These are phyloP conservation scores for Tympanopsis confertula DNA, from an alignment of 2,329 filamentous ascomycete species.

Conservation along the genomic window DNA sequence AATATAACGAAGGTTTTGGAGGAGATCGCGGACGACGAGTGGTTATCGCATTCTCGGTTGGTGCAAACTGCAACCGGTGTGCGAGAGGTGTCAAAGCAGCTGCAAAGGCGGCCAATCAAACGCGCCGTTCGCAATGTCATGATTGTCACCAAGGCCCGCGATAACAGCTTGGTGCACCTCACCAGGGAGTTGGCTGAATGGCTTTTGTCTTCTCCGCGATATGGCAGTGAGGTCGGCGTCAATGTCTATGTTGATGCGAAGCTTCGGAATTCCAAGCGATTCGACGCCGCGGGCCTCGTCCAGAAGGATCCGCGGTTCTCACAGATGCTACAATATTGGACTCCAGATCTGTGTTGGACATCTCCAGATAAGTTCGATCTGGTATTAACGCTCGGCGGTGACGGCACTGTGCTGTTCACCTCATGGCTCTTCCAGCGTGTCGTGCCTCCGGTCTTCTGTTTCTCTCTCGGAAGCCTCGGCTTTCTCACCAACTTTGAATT, in stretches of 20 bases:
- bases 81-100: constrained; percentile 86
- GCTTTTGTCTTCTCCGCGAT: constrained; percentile 79
- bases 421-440: constrained; percentile 87
- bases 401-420: constrained; percentile 79
- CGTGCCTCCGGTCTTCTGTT: constrained; percentile 74
- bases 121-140: constrained; percentile 87
- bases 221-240: constrained; percentile 79
- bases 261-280: constrained; percentile 75
- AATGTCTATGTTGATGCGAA: constrained; percentile 99
- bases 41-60: constrained; percentile 82
- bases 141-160: constrained; percentile 96
- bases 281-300: constrained; percentile 63
- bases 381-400: constrained; percentile 76
- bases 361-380: constrained; percentile 91
- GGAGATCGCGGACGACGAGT: constrained; percentile 81
- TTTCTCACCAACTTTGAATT: constrained; percentile 85
- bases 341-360: constrained; percentile 87
- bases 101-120: constrained; percentile 84
- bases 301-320: constrained; percentile 66
- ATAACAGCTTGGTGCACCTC: constrained; percentile 81
- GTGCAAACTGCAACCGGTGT: constrained; percentile 93
- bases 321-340: constrained; percentile 88
- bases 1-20: constrained; percentile 91
- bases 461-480: constrained; percentile 74
- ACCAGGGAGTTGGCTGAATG: constrained; percentile 81